These are phyloP conservation scores for Eimeria acervulina DNA, from an alignment of 169 alveolate species.

Conservation along the genomic window DNA sequence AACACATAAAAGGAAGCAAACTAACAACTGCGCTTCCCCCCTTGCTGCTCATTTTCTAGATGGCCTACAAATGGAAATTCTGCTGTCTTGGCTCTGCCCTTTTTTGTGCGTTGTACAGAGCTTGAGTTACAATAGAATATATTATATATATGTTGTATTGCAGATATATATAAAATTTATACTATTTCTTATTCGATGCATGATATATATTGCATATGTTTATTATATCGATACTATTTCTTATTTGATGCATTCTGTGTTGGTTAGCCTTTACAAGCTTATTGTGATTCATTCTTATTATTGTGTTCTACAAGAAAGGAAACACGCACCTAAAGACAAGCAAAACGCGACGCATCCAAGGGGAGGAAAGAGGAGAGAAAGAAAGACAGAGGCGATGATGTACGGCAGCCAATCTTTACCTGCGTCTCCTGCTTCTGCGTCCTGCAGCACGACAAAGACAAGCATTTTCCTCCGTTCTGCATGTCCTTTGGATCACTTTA, in stretches of 20 bases:
- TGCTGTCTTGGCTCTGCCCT: too few species aligned
- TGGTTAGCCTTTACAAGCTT: too few species aligned
- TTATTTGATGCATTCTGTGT: too few species aligned
- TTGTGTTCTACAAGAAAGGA: not conserved
- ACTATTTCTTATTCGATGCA: too few species aligned
- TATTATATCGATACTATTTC: too few species aligned
- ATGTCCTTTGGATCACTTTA: not conserved
- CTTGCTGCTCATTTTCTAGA: too few species aligned
- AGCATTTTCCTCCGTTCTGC: not conserved
- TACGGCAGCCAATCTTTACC: conserved; percentile 50
- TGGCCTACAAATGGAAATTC: too few species aligned
- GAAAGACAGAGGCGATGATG: conserved; percentile 55
- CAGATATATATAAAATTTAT: too few species aligned
- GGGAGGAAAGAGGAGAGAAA: conserved; percentile 69
- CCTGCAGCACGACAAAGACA: conserved; percentile 3
- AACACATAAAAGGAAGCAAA: not conserved
- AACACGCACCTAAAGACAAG: conserved; percentile 25
- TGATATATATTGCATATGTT: too few species aligned
- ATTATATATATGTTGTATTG: too few species aligned
- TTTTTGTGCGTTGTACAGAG: too few species aligned
- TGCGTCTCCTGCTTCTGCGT: not conserved
- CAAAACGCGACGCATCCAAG: conserved; percentile 77
- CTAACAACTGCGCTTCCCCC: not conserved
- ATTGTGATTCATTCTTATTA: not conserved
- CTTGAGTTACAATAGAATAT: too few species aligned